Conservation (phyloP, 2,329 filamentous ascomycete genomes). For the Fusarium subtropicale region DNA sequence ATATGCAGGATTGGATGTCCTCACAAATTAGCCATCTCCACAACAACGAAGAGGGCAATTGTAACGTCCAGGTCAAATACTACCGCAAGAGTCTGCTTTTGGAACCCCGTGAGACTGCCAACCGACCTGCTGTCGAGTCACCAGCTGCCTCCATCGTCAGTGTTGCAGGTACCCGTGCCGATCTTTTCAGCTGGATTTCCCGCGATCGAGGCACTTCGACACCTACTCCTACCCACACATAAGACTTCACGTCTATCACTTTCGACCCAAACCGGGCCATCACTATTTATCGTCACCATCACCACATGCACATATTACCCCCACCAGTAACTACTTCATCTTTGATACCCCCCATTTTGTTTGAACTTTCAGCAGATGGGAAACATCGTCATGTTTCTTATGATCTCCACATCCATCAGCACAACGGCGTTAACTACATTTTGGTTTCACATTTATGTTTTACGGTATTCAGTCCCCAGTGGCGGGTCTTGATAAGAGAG, state of each 20-base stretch:
- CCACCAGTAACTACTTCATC: slow-evolving; percentile 50
- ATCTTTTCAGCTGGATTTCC: slow-evolving; percentile 65
- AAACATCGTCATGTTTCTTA: slow-evolving; percentile 48
- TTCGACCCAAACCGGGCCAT: neutral
- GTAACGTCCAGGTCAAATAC: slow-evolving; percentile 70
- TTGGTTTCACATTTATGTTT: slow-evolving; percentile 44
- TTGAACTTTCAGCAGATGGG: slow-evolving; percentile 45
- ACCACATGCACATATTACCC: slow-evolving; percentile 47
- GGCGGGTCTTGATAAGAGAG: slow-evolving; percentile 16
- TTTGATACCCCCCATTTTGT: slow-evolving; percentile 54
- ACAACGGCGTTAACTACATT: slow-evolving; percentile 47
- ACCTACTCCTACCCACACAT: slow-evolving; percentile 46
- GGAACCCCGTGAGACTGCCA: slow-evolving; percentile 74
- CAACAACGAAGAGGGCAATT: slow-evolving; percentile 64
- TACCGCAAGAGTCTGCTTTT: slow-evolving; percentile 88
- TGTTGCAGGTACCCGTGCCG: slow-evolving; percentile 51
- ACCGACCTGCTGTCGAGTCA: slow-evolving; percentile 51
- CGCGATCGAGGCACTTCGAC: slow-evolving; percentile 57
- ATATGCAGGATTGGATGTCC: slow-evolving; percentile 94
- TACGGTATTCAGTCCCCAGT: slow-evolving; percentile 33
- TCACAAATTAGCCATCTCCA: slow-evolving; percentile 83
- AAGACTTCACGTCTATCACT: slow-evolving; percentile 11
- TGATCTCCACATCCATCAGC: slow-evolving; percentile 48
- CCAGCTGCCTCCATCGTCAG: slow-evolving; percentile 48
- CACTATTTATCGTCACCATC: slow-evolving; percentile 31